Percentiles rank a stretch among this genome's conserved stretches.
These are phyloP conservation scores for Aspergillus vadensis DNA, from an alignment of 2,329 filamentous ascomycete species.

Conservation along the genomic window DNA sequence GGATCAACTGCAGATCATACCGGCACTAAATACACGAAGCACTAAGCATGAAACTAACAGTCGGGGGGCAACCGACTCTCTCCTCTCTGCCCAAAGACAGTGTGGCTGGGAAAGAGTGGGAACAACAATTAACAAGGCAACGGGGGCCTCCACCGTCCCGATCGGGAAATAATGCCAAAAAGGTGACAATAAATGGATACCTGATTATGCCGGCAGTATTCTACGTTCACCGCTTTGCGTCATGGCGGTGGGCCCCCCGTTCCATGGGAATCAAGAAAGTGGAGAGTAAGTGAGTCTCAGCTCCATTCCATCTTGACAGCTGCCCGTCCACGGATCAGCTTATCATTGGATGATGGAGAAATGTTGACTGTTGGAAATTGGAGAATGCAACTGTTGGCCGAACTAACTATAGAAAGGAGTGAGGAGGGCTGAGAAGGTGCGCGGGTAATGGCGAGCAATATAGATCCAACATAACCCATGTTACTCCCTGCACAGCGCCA, in stretches of 20 bases:
- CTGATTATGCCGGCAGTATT: not conserved
- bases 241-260: not conserved
- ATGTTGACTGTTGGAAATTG: no score
- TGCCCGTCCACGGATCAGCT: no score
- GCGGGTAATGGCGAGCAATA: no score
- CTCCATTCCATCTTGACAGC: no score
- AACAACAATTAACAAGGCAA: not conserved
- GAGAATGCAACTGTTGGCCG: no score
- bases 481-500: no score
- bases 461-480: no score
- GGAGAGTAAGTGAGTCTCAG: no score
- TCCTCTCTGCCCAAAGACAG: not conserved
- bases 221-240: not conserved
- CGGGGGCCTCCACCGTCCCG: not conserved
- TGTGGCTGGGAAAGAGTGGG: not conserved
- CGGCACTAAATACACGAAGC: not conserved
- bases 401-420: no score
- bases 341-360: no score
- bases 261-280: no score
- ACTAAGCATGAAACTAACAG: not conserved
- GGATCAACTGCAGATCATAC: constrained; percentile 2
- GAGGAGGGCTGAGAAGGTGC: no score
- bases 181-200: not conserved
- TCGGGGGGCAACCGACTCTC: not conserved
- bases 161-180: not conserved